A percentile compares a stretch with the other conserved stretches of the same genome.
phyloP scores from a whole-genome alignment of 495 filamentous ascomycete species.

The Aspergillus conjunctus region DNA sequence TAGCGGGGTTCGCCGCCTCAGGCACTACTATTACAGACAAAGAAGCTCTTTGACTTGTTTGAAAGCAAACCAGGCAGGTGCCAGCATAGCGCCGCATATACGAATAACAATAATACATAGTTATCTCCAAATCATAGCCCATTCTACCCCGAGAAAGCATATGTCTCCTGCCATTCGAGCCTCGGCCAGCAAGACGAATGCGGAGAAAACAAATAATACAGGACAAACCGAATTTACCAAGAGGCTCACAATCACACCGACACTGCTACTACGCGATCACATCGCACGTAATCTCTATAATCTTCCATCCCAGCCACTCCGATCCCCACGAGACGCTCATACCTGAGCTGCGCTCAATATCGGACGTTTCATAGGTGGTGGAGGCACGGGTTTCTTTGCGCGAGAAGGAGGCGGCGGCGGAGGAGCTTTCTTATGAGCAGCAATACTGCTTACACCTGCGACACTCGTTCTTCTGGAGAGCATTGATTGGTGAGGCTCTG shows the following conservation, averaged over 20 bases:
- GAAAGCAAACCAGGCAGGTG: neutral
- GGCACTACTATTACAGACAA: neutral
- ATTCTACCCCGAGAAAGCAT: neutral
- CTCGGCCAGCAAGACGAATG: constrained; percentile 19
- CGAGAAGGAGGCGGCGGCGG: constrained; percentile 83
- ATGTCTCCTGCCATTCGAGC: constrained; percentile 4
- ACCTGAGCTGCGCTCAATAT: constrained; percentile 37
- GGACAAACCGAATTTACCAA: constrained; percentile 9
- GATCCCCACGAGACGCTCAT: constrained; percentile 16
- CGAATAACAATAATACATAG: constrained; percentile 20
- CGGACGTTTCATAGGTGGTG: constrained; percentile 52
- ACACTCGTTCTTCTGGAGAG: constrained; percentile 59
- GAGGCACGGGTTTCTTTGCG: constrained; percentile 74
- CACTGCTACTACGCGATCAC: neutral
- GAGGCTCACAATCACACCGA: constrained; percentile 1
- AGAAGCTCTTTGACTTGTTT: neutral
- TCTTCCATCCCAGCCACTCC: constrained; percentile 4
- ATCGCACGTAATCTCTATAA: neutral
- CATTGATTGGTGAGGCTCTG: constrained; percentile 64
- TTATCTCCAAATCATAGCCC: constrained; percentile 1
- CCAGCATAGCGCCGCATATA: neutral
- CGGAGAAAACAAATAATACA: constrained; percentile 10
- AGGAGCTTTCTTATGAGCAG: constrained; percentile 65
- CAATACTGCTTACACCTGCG: constrained; percentile 45
- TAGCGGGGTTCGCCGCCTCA: constrained; percentile 3